Evolutionary conservation across 179 eudicot species (phyloP).

Genomic region (Vitellaria paradoxa): DNA sequence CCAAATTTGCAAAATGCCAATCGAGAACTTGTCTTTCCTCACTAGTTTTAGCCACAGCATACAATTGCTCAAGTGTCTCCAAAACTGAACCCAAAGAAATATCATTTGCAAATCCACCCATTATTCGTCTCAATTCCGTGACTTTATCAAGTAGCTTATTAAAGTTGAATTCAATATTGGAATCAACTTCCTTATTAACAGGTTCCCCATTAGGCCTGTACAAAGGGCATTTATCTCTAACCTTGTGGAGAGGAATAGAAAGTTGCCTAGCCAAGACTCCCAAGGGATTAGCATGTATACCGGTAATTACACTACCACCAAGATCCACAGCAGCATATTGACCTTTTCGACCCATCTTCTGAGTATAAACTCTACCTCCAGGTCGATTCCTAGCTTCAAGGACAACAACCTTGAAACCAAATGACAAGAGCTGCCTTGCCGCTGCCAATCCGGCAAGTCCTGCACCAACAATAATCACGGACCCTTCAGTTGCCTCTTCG

Average conservation of each 20-base stretch:
- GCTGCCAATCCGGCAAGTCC: slow-evolving; percentile 97
- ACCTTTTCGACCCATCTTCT: slow-evolving; percentile 70
- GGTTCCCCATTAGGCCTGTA: slow-evolving; percentile 73
- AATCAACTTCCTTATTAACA: slow-evolving; percentile 60
- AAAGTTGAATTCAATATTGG: slow-evolving; percentile 56
- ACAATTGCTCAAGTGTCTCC: slow-evolving; percentile 61
- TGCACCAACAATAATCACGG: slow-evolving; percentile 87
- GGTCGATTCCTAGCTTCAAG: slow-evolving; percentile 92
- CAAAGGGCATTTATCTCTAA: slow-evolving; percentile 83
- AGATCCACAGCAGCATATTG: slow-evolving; percentile 75
- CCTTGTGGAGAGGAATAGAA: slow-evolving; percentile 87
- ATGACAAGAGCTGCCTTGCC: slow-evolving; percentile 83
- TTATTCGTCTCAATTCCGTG: slow-evolving; percentile 60
- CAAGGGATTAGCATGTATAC: slow-evolving; percentile 92
- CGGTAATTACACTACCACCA: slow-evolving; percentile 96
- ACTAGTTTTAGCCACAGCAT: slow-evolving; percentile 62
- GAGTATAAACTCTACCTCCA: slow-evolving; percentile 92
- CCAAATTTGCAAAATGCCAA: slow-evolving; percentile 94
- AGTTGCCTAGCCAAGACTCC: slow-evolving; percentile 93
- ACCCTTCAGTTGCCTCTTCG: slow-evolving; percentile 67
- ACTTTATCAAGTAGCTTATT: slow-evolving; percentile 85
- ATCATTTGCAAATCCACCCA: slow-evolving; percentile 70
- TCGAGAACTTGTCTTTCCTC: slow-evolving; percentile 87
- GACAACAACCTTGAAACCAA: slow-evolving; percentile 82
- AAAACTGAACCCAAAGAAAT: slow-evolving; percentile 74